Percentiles rank a stretch among this genome's conserved stretches.
phyloP scores from a whole-genome alignment of 2,329 filamentous ascomycete genomes.

The Alternaria ventricosa region DNA sequence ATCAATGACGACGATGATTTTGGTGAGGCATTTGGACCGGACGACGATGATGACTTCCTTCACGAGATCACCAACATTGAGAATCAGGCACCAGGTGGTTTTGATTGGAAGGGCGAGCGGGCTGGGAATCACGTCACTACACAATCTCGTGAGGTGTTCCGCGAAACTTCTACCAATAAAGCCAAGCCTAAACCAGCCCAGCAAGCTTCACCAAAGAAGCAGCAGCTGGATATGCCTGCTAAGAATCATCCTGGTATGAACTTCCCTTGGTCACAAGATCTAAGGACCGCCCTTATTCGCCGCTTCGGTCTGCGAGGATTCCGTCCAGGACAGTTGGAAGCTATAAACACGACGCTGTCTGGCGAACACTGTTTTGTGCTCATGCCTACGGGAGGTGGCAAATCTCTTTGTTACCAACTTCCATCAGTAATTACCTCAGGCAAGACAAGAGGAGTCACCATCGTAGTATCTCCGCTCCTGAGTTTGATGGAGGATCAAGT shows the following conservation, averaged over 20 bases:
- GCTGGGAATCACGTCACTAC: constrained; percentile 19
- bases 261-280: constrained; percentile 81
- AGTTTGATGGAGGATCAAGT: constrained; percentile 99
- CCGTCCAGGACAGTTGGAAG: constrained; percentile 88
- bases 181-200: constrained; percentile 20
- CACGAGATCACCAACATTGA: constrained; percentile 54
- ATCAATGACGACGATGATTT: constrained; percentile 20
- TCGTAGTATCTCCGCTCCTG: constrained; percentile 92
- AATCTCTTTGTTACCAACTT: constrained; percentile 95
- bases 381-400: constrained; percentile 97
- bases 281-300: constrained; percentile 79
- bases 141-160: constrained; percentile 34
- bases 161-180: constrained; percentile 38
- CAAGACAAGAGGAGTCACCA: constrained; percentile 82
- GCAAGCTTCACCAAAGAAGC: constrained; percentile 37
- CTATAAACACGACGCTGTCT: constrained; percentile 88
- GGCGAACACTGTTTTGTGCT: constrained; percentile 93
- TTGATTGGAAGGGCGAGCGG: constrained; percentile 40
- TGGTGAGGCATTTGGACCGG: constrained; percentile 38
- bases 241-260: constrained; percentile 52
- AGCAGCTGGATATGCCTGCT: constrained; percentile 30
- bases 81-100: constrained; percentile 37
- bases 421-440: constrained; percentile 84
- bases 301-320: constrained; percentile 87
- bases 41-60: constrained; percentile 45